phyloP scores from a whole-genome alignment of 345 rosid species.

The Eutrema japonicum region DNA sequence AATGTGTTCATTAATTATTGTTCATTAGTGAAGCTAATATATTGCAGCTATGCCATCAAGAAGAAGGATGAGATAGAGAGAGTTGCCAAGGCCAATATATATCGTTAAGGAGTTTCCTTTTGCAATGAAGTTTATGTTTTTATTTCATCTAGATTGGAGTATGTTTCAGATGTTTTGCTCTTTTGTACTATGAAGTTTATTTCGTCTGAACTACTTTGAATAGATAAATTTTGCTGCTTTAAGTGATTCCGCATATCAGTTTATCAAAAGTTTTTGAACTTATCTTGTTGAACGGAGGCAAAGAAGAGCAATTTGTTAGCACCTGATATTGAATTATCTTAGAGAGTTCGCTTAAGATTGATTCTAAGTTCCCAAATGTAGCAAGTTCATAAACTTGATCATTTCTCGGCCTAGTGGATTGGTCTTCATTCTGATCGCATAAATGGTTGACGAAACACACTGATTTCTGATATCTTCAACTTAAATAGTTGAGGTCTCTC shows the following conservation, averaged over 20 bases:
- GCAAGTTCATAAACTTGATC: no score
- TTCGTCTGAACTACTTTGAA: constrained; percentile 27
- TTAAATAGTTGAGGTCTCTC: no score
- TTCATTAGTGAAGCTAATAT: background rate
- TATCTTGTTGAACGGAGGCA: background rate
- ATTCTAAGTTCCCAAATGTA: no score
- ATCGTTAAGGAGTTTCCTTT: constrained; percentile 52
- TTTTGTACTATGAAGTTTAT: constrained; percentile 34
- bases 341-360: no score
- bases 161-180: constrained; percentile 34
- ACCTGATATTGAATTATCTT: no score
- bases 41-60: constrained; percentile 74
- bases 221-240: constrained; percentile 38
- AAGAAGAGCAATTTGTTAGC: no score
- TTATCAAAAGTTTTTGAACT: background rate
- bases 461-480: no score
- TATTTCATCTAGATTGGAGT: constrained; percentile 31
- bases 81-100: constrained; percentile 92
- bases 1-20: no score
- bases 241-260: background rate
- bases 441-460: no score
- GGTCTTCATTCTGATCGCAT: no score
- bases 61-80: constrained; percentile 90
- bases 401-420: no score
- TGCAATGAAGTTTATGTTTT: constrained; percentile 9